Evolutionary conservation across 768 basidiomycete species (phyloP).

Genomic region (Thelephora aurantiotincta): DNA sequence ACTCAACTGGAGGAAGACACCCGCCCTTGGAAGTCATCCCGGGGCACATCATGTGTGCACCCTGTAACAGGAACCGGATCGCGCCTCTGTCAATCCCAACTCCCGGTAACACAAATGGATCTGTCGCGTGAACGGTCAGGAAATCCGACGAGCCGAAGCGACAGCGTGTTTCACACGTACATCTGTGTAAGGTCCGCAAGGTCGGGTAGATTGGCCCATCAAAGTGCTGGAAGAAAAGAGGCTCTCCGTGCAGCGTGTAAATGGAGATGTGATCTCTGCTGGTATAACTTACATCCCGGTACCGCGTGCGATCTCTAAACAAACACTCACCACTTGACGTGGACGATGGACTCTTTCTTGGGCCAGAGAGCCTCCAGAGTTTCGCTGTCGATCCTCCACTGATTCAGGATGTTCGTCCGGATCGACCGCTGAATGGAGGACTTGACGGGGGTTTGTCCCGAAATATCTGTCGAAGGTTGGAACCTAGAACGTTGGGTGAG

Average conservation of each 20-base stretch:
- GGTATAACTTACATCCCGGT: constrained; percentile 11
- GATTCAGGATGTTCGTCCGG: constrained; percentile 62
- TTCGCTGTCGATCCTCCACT: constrained; percentile 72
- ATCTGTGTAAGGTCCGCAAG: constrained; percentile 81
- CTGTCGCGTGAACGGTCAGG: constrained; percentile 24
- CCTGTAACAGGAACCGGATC: constrained; percentile 90
- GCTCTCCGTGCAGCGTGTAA: constrained; percentile 77
- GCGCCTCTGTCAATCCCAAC: constrained; percentile 93
- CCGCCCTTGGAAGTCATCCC: constrained; percentile 91
- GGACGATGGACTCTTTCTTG: constrained; percentile 90
- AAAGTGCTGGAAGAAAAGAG: constrained; percentile 91
- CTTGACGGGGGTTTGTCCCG: constrained; percentile 85
- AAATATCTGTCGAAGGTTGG: constrained; percentile 62
- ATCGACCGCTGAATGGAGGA: constrained; percentile 87
- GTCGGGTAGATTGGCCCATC: constrained; percentile 91
- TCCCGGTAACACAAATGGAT: constrained; percentile 80
- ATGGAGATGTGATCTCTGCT: constrained; percentile 95
- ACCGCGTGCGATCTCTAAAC: constrained; percentile 5
- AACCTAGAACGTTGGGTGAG: constrained; percentile 31
- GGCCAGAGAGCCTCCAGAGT: constrained; percentile 90
- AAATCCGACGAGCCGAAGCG: neutral
- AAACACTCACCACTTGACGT: constrained; percentile 79
- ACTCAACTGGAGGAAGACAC: constrained; percentile 61
- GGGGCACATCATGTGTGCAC: constrained; percentile 95
- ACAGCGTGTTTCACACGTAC: constrained; percentile 25